phyloP scores from a whole-genome alignment of 768 basidiomycete genomes.

The Trametes maxima region DNA sequence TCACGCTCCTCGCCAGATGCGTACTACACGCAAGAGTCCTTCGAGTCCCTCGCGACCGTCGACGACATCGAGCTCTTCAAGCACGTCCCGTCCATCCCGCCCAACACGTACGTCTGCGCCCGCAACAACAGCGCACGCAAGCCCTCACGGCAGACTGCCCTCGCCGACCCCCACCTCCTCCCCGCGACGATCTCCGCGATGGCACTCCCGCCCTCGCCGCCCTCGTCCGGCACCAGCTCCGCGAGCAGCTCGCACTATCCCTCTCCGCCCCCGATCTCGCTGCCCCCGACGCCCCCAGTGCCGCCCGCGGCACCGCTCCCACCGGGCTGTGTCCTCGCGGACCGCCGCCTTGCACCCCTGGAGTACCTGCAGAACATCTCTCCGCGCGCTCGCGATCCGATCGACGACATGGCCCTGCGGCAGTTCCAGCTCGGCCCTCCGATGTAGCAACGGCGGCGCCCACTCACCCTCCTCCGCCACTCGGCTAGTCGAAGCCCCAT shows the following conservation, averaged over 20 bases:
- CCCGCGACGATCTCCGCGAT: not conserved
- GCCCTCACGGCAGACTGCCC: conserved; percentile 1
- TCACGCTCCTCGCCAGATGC: conserved; percentile 52
- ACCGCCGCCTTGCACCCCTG: conserved; percentile 29
- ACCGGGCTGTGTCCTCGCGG: conserved; percentile 7
- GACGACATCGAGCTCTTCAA: conserved; percentile 60
- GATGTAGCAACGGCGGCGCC: not conserved
- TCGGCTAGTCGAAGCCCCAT: too few species aligned
- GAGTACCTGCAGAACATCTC: conserved; percentile 33
- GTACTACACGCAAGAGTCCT: conserved; percentile 70
- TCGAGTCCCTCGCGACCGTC: conserved; percentile 58
- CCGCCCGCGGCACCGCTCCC: conserved; percentile 17
- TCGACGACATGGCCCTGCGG: conserved; percentile 30
- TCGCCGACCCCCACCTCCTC: conserved; percentile 1
- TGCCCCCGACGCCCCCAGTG: conserved; percentile 1
- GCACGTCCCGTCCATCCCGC: conserved; percentile 51
- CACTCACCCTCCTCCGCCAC: too few species aligned
- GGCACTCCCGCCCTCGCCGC: not conserved
- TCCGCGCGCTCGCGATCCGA: conserved; percentile 28
- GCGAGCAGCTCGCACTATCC: conserved; percentile 2
- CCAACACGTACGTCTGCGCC: conserved; percentile 65
- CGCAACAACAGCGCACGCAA: conserved; percentile 39
- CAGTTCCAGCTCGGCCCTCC: conserved; percentile 15
- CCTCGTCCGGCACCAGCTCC: conserved; percentile 7
- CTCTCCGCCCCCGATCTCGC: conserved; percentile 1